A percentile compares a stretch with the other conserved stretches of the same genome.
These are phyloP conservation scores for Corchorus olitorius DNA, from an alignment of 345 rosid species.

Conservation along the genomic window DNA sequence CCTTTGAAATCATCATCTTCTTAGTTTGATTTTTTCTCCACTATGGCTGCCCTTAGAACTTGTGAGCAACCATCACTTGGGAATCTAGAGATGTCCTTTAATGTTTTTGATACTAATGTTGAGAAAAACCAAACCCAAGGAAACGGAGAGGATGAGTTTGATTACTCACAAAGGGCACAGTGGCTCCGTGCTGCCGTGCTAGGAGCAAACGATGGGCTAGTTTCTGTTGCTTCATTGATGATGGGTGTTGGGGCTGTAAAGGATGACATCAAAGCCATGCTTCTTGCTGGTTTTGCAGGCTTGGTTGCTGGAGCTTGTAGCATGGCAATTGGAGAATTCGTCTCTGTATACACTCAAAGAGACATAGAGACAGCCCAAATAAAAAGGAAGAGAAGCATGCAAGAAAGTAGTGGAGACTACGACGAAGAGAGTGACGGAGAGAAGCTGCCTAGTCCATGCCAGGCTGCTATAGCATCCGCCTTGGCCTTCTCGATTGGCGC, in stretches of 20 bases:
- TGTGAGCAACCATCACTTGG: constrained; percentile 12
- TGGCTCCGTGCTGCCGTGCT: constrained; percentile 86
- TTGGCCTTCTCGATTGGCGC: constrained; percentile 72
- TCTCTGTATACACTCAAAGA: constrained; percentile 69
- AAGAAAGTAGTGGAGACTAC: constrained; percentile 22
- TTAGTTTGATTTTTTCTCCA: neutral
- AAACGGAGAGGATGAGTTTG: constrained; percentile 17
- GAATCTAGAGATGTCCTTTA: constrained; percentile 22
- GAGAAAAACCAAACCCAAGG: constrained; percentile 7
- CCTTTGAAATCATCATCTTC: neutral
- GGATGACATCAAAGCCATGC: constrained; percentile 62
- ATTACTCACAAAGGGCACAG: constrained; percentile 69
- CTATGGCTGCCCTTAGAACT: constrained; percentile 28
- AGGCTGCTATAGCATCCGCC: constrained; percentile 73
- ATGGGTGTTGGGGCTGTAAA: constrained; percentile 80
- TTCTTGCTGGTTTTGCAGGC: constrained; percentile 69
- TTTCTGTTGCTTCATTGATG: constrained; percentile 81
- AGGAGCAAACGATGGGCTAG: constrained; percentile 80
- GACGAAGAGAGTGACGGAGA: constrained; percentile 35
- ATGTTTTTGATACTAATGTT: neutral
- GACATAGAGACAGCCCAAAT: constrained; percentile 62
- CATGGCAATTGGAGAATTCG: constrained; percentile 85
- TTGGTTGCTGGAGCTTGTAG: constrained; percentile 72
- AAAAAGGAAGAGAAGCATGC: constrained; percentile 37
- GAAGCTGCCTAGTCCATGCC: constrained; percentile 58